Evolutionary conservation across 768 basidiomycete genomes (phyloP), one percentile per base, ranked within the genome.

Genomic region (Russula sp.): DNA sequence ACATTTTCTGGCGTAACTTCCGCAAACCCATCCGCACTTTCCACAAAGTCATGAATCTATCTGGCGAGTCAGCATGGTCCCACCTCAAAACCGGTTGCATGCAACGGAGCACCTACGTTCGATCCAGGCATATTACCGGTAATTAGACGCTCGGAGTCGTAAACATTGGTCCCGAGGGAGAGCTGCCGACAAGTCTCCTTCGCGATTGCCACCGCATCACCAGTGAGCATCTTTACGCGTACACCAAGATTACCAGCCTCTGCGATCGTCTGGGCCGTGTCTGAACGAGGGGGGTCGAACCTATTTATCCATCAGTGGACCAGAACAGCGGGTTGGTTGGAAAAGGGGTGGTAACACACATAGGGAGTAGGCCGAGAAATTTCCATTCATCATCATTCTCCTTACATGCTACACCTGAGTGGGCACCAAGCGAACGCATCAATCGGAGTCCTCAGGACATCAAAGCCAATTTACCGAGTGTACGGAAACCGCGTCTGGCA

Each of bases 221-320:
- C 79, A 13, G 79, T 81, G 16, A 81, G 72, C 79, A 81, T 81
- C 74, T 80, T 80, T 59, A 80, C 73, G 54, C 72, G 70, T 56
- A 80, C 74, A 11, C 79, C 79, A 42, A 80, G 73, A 18, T 72
- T 65, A 41, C 70, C 70, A 9, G 79, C 79, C 67, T 79, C 79
- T 8, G 68, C 69, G 59, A 80, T 75, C 6, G 79, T 79, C 69
- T 75, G 66, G 25, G 74, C 76, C 22, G 79, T 80, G 66, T 80
- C 79, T 7, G 61, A 39, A 47, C 79, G 73, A 25, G 79, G 79
- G 36, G 79, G 79, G 63, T 80, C 79, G 63, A 75, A 77, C 76
- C 78, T 78, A 53, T 66, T 69, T 74, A 25, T 25, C 65, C 22
- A 65, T 64, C 1, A 67, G 36, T 34, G 20, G 47, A 38, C 34